Evolutionary conservation across 164 flowering plant genomes (phyloP).

Genomic region (Piper betle): DNA sequence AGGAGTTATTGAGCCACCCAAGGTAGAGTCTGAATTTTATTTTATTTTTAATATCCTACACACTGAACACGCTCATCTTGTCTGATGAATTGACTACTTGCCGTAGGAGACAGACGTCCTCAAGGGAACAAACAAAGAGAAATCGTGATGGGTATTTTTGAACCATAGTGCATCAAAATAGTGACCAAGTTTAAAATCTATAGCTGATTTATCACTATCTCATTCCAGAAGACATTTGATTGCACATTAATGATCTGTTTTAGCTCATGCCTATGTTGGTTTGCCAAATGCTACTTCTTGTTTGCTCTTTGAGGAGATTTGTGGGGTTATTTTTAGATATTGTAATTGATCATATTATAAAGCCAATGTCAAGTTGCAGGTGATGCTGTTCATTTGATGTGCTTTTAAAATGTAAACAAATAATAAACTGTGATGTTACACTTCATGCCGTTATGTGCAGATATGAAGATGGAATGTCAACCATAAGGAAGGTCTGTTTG

Average conservation of each 20-base stretch:
- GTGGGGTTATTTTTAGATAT: too few relatives aligned
- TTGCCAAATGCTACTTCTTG: too few relatives aligned
- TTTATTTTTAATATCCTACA: too few relatives aligned
- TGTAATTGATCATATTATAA: too few relatives aligned
- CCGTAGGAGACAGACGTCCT: conserved; percentile 72
- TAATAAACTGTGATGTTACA: too few relatives aligned
- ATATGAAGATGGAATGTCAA: conserved; percentile 65
- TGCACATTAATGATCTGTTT: too few relatives aligned
- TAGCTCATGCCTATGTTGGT: too few relatives aligned
- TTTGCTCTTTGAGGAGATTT: too few relatives aligned
- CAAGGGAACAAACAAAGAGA: conserved; percentile 61
- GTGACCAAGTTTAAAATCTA: background rate
- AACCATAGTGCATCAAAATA: background rate
- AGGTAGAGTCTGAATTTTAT: conserved; percentile 29
- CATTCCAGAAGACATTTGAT: too few relatives aligned
- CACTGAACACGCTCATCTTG: background rate
- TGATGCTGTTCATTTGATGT: background rate
- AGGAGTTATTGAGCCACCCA: conserved; percentile 46
- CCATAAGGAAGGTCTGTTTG: conserved; percentile 47
- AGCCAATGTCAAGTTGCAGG: background rate
- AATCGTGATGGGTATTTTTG: conserved; percentile 76
- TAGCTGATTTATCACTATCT: too few relatives aligned
- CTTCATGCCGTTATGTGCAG: too few relatives aligned
- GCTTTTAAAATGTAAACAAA: too few relatives aligned
- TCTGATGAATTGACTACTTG: background rate